Conservation (phyloP, 2,329 filamentous ascomycete genomes). For the Exophiala bonariae region DNA sequence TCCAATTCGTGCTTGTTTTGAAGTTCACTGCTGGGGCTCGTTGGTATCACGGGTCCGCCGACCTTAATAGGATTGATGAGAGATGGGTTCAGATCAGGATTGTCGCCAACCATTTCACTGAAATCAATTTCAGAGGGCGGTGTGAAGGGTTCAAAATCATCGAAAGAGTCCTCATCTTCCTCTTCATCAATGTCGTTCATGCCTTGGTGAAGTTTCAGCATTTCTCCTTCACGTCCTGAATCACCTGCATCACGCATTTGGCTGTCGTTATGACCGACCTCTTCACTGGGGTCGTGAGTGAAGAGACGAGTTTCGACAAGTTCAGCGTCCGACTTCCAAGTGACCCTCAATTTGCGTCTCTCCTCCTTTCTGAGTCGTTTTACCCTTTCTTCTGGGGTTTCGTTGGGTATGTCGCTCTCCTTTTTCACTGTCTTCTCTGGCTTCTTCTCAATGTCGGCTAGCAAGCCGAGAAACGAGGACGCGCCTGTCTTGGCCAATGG, state of each 20-base stretch:
- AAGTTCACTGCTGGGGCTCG: slow-evolving; percentile 42
- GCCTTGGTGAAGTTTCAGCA: slow-evolving; percentile 49
- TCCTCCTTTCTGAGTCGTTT: slow-evolving; percentile 63
- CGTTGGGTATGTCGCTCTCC: slow-evolving; percentile 53
- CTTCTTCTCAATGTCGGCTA: slow-evolving; percentile 53
- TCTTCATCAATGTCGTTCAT: slow-evolving; percentile 59
- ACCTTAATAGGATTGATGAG: slow-evolving; percentile 41
- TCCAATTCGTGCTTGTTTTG: slow-evolving; percentile 49
- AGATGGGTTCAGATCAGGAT: slow-evolving; percentile 21
- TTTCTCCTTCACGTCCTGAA: slow-evolving; percentile 56
- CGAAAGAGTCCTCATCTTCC: slow-evolving; percentile 50
- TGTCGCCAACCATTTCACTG: slow-evolving; percentile 36
- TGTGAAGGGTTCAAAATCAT: slow-evolving; percentile 41
- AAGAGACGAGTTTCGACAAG: slow-evolving; percentile 61
- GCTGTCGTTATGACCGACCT: slow-evolving; percentile 59
- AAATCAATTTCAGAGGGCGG: slow-evolving; percentile 39
- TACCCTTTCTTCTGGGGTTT: slow-evolving; percentile 60
- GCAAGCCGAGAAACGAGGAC: slow-evolving; percentile 50
- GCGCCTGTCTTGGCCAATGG: slow-evolving; percentile 35
- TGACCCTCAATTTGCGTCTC: slow-evolving; percentile 60
- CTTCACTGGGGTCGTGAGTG: slow-evolving; percentile 64
- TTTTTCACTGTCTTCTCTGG: slow-evolving; percentile 56
- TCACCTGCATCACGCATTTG: slow-evolving; percentile 60
- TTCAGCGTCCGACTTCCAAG: slow-evolving; percentile 58
- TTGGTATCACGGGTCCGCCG: slow-evolving; percentile 40